Base-by-base conservation (phyloP, 2,329 filamentous ascomycete species). In the Thelonectria rubi region DNA sequence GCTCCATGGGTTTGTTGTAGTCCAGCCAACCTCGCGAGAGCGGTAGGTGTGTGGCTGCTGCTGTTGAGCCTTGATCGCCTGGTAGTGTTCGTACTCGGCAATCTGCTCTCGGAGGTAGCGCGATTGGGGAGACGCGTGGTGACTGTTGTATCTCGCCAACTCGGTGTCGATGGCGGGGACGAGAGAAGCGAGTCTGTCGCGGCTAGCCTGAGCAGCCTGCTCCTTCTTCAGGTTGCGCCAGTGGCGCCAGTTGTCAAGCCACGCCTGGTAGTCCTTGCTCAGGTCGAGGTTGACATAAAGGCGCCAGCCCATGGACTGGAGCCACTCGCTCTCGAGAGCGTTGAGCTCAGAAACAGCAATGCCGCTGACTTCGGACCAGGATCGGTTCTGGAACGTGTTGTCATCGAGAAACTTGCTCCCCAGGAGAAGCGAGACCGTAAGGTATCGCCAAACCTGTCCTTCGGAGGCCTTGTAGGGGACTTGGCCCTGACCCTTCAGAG, bases 361-460 rank as follows among this genome's bases (percentile, higher is more conserved):
- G 64, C 92, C 92, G 78, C 93, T 97, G 54, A 97, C 94, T 74
- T 97, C 94, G 5, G 94, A 92, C 94, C 94, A 97, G 1, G 94
- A 97, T 57, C 92, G 91, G 80, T 97, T 97, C 83, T 97, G 94
- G 79, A 97, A 97, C 6, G 94, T 97, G 79, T 97, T 97, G 82
- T 97, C 94, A 73, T 97, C 94, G 68, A 97, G 82, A 73, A 97
- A 97, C 81, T 97, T 97, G 87, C 93, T 97, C 62, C 93, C 94
- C 55, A 97, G 84, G 53, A 97, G 85, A 59, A 97, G 81, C 8
- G 91, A 88, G 39, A 94, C 91, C 7, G 93, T 97, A 66, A 97
- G 84, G 81, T 96, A 90, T 63, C 93, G 91, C 84, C 94, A 97
- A 56, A 96, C 86, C 74, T 95, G 89, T 45, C 90, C 90, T 69